Conservation (phyloP, 2,329 filamentous ascomycete species). For the Epicoccum sorghinum region DNA sequence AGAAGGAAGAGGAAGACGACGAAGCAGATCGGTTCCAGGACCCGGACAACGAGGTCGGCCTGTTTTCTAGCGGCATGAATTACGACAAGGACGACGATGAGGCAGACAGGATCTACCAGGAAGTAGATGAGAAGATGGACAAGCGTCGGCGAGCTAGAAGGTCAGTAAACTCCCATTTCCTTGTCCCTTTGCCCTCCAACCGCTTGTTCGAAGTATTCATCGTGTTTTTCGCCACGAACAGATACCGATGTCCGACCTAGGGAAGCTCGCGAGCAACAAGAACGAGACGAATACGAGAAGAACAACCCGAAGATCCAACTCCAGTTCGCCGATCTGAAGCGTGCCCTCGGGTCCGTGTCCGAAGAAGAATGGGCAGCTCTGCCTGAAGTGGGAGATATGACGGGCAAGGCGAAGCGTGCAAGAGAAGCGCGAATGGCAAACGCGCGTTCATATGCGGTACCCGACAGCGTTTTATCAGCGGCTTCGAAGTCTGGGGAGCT, state of each 20-base stretch:
- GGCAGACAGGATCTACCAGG: constrained; percentile 92
- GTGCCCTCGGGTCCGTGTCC: constrained; percentile 82
- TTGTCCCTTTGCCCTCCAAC: constrained; percentile 24
- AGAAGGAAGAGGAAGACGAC: constrained; percentile 73
- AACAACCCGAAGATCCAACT: constrained; percentile 98
- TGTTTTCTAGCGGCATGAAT: constrained; percentile 86
- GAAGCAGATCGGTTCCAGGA: constrained; percentile 88
- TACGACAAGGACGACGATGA: constrained; percentile 99
- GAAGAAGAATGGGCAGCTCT: constrained; percentile 97
- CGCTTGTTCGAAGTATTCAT: constrained; percentile 64
- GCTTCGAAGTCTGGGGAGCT: constrained; percentile 81
- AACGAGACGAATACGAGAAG: constrained; percentile 92
- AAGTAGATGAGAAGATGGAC: constrained; percentile 97
- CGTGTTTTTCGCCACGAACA: constrained; percentile 69
- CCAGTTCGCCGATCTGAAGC: constrained; percentile 95
- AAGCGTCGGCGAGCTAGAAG: constrained; percentile 82
- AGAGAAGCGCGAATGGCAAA: constrained; percentile 77
- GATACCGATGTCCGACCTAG: constrained; percentile 79
- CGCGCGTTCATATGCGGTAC: constrained; percentile 85
- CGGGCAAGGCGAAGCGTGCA: constrained; percentile 86
- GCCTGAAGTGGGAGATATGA: constrained; percentile 95
- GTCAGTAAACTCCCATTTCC: constrained; percentile 63
- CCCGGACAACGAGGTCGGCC: constrained; percentile 93
- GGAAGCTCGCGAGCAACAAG: constrained; percentile 90
- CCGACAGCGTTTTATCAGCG: constrained; percentile 90